A percentile compares a stretch with the other conserved stretches of the same genome.
Evolutionary conservation across 2,329 filamentous ascomycete genomes (phyloP).

Genomic region (Cercospora sp.): DNA sequence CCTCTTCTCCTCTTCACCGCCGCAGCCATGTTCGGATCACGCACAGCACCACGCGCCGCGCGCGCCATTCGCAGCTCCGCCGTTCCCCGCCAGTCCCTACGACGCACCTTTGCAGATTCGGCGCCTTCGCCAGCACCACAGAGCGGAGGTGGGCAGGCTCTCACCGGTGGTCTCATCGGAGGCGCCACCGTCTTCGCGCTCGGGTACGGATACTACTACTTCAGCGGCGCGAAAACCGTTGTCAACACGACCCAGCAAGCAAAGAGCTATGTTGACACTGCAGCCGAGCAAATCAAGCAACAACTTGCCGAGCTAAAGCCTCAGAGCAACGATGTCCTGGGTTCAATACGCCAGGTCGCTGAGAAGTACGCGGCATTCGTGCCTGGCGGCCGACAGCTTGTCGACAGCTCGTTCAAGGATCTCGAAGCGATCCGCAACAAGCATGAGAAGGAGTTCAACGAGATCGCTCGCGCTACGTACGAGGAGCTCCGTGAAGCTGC

Average conservation of each 20-base stretch:
- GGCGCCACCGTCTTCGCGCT: slow-evolving; percentile 16
- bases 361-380: slow-evolving; percentile 71
- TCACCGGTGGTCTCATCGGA: slow-evolving; percentile 23
- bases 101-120: slow-evolving; percentile 19
- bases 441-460: slow-evolving; percentile 68
- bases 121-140: slow-evolving; percentile 12
- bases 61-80: slow-evolving; percentile 14
- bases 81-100: slow-evolving; percentile 1
- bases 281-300: slow-evolving; percentile 55
- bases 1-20: not conserved
- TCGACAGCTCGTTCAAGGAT: slow-evolving; percentile 70
- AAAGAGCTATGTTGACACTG: slow-evolving; percentile 58
- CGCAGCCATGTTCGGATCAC: slow-evolving; percentile 17
- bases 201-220: slow-evolving; percentile 19
- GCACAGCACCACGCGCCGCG: slow-evolving; percentile 21
- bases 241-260: slow-evolving; percentile 56
- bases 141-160: slow-evolving; percentile 13
- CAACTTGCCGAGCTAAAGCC: slow-evolving; percentile 58
- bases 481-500: slow-evolving; percentile 63
- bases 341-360: slow-evolving; percentile 64
- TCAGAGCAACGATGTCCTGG: slow-evolving; percentile 63
- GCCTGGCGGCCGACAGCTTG: slow-evolving; percentile 67
- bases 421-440: slow-evolving; percentile 66
- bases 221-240: slow-evolving; percentile 43
- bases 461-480: slow-evolving; percentile 67